Base-by-base conservation (phyloP, 2,329 filamentous ascomycete species). In the Monosporascus sp. region DNA sequence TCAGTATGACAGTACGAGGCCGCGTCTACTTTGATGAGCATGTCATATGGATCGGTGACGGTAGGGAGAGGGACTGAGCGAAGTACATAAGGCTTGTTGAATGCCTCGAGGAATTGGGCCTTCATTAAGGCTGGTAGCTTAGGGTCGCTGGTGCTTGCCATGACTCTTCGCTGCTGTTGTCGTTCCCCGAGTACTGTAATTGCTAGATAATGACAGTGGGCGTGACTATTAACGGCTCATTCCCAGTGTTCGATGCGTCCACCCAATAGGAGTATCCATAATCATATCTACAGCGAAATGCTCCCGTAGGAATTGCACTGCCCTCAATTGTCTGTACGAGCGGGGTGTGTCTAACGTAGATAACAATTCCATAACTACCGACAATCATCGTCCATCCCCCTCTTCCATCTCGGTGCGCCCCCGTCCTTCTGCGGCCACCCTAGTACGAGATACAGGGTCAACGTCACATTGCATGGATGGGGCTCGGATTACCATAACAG, bases 1-100 rank as follows among this genome's bases (percentile, higher is more conserved):
- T 67, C 65, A 11, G 73, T 77, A 57, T 77, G 74, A 61, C 73
- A 76, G 57, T 77, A 77, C 1, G 72, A 75, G 9, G 73, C 73
- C 5, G 74, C 74, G 47, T 72, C 68, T 38, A 78, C 74, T 52
- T 69, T 69, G 60, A 77, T 70, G 18, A 77, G 68, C 24, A 77
- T 48, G 53, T 77, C 74, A 54, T 75, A 54, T 3, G 66, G 56
- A 2, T 52, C 54, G 20, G 49, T 44, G 34, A 60, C 63, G n/a
- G 60, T 51, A 4, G 72, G 73, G 6, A 72, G 49, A 3, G 70
- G 66, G 2, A 72, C 60, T 6, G 65, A 57, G 48, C 64, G 65
- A 14, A 76, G 61, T 15, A 51, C 61, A 57, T 75, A 75, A 2
- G 72, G 71, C 5, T 60, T 67, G 51, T 73, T 73, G 64, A 72